Base-by-base conservation (phyloP, 495 filamentous ascomycete species). In the Podospora bellae-mahoneyi region DNA sequence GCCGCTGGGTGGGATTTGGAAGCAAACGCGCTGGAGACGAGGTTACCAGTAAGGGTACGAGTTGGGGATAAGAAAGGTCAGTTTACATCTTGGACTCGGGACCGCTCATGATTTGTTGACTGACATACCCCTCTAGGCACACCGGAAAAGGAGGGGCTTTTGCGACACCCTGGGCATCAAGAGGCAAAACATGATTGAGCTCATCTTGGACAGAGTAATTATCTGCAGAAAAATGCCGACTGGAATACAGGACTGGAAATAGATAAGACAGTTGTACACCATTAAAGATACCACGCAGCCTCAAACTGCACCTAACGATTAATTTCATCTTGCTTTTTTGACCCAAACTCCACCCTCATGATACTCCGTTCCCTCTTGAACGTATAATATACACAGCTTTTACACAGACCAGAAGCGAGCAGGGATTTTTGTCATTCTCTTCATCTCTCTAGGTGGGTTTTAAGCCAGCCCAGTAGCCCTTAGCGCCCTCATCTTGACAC, bases 401-500 rank as follows among this genome's bases (percentile, higher is more conserved):
- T 5, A 48, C 39, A 48, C 0, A 48, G 6, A 48, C 15, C 39
- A 48, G 9, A 48, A 48, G 39, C 39, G 39, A 48, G 39, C 15
- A 48, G 39, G 13, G 39, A 48, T 6, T 48, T 48, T 48, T 48
- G 39, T 16, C 5, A 48, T 48, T 48, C 6, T 48, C 27, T 30
- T 28, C 20, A 19, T 27, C 19, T 27, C 19, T 59, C 56, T 34
- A 34, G 23, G 23, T 23, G 23, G 23, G 27, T 39, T 72, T 72
- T 78, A 85, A 32, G 81, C 76, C 76, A 92, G 74, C n/a, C 93
- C 89, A 60, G 86, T 73, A 60, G 85, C 85, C 63, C 82, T 85
- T 73, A 83, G 78, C 55, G 87, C 84, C 67, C 95, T 86, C 93
- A 97, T 93, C 79, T 89, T 91, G 74, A 89, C 87, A 0, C 95